A percentile compares a stretch with the other conserved stretches of the same genome.
Conservation (phyloP, 768 basidiomycete species). For the Russula earlei region DNA sequence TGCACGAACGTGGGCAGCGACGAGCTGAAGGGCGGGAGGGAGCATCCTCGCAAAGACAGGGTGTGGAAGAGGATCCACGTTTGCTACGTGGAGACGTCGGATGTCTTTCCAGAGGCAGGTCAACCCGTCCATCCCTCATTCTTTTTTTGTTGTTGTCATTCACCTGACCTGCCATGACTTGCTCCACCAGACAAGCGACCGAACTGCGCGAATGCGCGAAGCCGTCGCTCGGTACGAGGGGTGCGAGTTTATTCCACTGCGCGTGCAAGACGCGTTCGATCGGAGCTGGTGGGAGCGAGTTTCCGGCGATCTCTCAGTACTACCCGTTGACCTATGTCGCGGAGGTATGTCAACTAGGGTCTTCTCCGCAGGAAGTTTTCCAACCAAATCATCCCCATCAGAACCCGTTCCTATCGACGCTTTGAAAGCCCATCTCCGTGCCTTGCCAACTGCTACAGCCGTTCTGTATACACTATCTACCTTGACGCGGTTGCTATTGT, state of each 20-base stretch:
- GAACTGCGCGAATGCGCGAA: constrained; percentile 41
- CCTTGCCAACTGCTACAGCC: constrained; percentile 70
- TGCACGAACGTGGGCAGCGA: constrained; percentile 29
- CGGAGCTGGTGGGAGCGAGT: constrained; percentile 51
- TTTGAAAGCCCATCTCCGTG: constrained; percentile 44
- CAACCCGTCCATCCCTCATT: background rate
- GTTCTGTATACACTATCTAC: constrained; percentile 46
- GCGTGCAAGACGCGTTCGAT: constrained; percentile 70
- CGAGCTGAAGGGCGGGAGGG: constrained; percentile 42
- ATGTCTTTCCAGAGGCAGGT: constrained; percentile 52
- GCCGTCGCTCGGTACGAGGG: constrained; percentile 40
- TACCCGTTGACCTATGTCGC: constrained; percentile 41
- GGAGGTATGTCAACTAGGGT: constrained; percentile 34
- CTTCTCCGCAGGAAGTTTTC: constrained; percentile 1
- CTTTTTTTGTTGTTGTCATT: background rate
- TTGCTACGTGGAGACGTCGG: constrained; percentile 64
- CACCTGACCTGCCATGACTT: too few relatives aligned
- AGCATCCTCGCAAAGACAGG: constrained; percentile 52
- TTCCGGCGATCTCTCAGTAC: constrained; percentile 27
- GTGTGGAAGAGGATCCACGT: constrained; percentile 56
- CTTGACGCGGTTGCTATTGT: constrained; percentile 56
- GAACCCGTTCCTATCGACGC: constrained; percentile 23
- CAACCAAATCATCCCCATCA: constrained; percentile 5
- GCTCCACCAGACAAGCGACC: constrained; percentile 40
- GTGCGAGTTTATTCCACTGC: constrained; percentile 52